Evolutionary conservation across 2,329 filamentous ascomycete genomes (phyloP).

Genomic region (Plenodomus biglobosus): DNA sequence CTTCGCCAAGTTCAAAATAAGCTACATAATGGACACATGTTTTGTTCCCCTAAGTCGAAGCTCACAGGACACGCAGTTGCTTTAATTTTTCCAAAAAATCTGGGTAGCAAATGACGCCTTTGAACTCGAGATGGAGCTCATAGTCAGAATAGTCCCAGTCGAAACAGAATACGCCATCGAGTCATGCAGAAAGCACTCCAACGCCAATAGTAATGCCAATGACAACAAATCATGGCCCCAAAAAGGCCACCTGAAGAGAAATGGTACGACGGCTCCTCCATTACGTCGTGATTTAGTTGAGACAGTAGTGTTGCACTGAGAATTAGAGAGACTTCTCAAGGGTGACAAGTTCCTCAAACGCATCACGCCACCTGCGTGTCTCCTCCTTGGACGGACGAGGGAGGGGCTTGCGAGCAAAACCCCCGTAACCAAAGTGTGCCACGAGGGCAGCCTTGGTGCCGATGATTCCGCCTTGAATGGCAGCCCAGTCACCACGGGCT

Average conservation of each 20-base stretch:
- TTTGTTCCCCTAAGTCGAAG: too few species aligned
- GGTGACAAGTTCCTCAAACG: constrained; percentile 50
- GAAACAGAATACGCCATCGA: constrained; percentile 30
- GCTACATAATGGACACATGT: too few species aligned
- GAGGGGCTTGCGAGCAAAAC: constrained; percentile 59
- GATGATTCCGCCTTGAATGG: constrained; percentile 68
- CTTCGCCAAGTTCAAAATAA: too few species aligned
- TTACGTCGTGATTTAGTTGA: not conserved
- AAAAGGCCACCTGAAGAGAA: too few species aligned
- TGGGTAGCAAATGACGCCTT: too few species aligned
- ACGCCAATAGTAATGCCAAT: constrained; percentile 34
- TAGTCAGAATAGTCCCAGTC: too few species aligned
- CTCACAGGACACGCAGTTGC: too few species aligned
- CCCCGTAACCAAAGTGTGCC: constrained; percentile 66
- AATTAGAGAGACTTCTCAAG: constrained; percentile 44
- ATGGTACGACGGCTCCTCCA: constrained; percentile 3
- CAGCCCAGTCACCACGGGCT: constrained; percentile 68
- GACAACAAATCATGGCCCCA: too few species aligned
- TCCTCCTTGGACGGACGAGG: constrained; percentile 52
- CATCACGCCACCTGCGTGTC: constrained; percentile 44
- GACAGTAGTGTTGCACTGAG: not conserved
- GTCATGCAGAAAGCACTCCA: constrained; percentile 29
- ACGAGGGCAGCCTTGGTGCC: constrained; percentile 68
- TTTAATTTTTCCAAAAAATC: too few species aligned
- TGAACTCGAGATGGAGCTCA: constrained; percentile 4